A percentile compares a stretch with the other conserved stretches of the same genome.
Conservation (phyloP, 441 rosid genomes). For the Viola pubescens region DNA sequence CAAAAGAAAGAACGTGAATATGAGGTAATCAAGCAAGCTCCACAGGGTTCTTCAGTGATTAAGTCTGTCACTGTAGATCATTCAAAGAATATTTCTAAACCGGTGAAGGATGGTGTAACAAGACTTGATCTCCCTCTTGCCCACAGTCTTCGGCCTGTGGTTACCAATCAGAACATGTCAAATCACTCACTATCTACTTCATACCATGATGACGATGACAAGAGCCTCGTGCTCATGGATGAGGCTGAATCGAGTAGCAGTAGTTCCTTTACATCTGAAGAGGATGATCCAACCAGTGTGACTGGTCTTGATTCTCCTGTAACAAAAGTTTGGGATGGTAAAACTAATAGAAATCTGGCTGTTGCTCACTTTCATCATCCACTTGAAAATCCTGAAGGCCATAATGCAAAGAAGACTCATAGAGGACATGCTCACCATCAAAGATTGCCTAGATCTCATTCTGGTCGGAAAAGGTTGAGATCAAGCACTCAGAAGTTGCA, state of each 20-base stretch:
- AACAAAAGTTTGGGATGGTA: constrained; percentile 97
- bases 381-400: constrained; percentile 69
- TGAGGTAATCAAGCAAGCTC: constrained; percentile 35
- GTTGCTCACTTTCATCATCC: constrained; percentile 91
- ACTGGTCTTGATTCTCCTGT: constrained; percentile 92
- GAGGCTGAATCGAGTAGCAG: constrained; percentile 47
- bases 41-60: constrained; percentile 33
- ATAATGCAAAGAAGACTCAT: constrained; percentile 34
- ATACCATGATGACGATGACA: constrained; percentile 43
- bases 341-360: constrained; percentile 65
- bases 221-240: constrained; percentile 24
- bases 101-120: constrained; percentile 24
- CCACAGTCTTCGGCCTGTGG: constrained; percentile 23
- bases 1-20: constrained; percentile 51
- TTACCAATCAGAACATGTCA: constrained; percentile 26
- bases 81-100: constrained; percentile 24
- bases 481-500: constrained; percentile 34
- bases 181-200: constrained; percentile 35
- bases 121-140: constrained; percentile 25
- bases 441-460: constrained; percentile 35
- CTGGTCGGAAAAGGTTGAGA: constrained; percentile 72
- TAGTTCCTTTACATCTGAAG: constrained; percentile 72
- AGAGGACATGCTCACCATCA: constrained; percentile 47
- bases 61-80: constrained; percentile 32
- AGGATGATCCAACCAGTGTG: constrained; percentile 60